Evolutionary conservation across 2,329 filamentous ascomycete genomes (phyloP).

Genomic region (Gyromitra esculenta): DNA sequence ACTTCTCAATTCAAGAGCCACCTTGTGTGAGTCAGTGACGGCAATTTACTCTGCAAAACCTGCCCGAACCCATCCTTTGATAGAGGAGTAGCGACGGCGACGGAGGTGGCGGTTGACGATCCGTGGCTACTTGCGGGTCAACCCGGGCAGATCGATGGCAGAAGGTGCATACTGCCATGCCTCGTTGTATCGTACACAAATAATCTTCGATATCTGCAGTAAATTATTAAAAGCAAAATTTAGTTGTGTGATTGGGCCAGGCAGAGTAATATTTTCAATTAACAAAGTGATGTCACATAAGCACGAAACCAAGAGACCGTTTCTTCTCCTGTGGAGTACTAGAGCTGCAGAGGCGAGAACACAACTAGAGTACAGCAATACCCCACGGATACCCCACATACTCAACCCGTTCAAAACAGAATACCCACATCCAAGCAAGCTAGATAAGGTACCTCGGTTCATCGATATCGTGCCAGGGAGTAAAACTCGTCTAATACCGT

Average conservation of each 20-base stretch:
- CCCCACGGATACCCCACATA: too few relatives aligned
- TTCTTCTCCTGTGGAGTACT: too few relatives aligned
- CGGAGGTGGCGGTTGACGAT: not conserved
- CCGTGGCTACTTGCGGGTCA: not conserved
- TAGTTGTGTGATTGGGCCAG: not conserved
- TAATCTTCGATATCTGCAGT: not conserved
- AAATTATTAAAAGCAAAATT: not conserved
- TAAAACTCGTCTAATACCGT: too few relatives aligned
- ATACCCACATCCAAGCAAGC: too few relatives aligned
- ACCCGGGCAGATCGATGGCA: constrained; percentile 3
- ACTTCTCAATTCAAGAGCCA: not conserved
- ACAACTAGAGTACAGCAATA: too few relatives aligned
- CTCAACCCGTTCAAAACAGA: too few relatives aligned
- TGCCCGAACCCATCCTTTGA: not conserved
- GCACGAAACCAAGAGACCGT: not conserved
- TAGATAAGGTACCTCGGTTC: too few relatives aligned
- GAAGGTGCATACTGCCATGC: constrained; percentile 4
- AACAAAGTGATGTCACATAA: constrained; percentile 1
- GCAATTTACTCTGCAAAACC: not conserved
- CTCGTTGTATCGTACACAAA: not conserved
- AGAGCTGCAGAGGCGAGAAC: too few relatives aligned
- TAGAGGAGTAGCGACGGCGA: too few relatives aligned
- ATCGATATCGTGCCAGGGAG: too few relatives aligned
- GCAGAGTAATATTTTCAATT: not conserved
- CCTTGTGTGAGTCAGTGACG: not conserved